These are phyloP conservation scores for Beta vulgaris DNA, from an alignment of 148 eudicot species.

Conservation along the genomic window DNA sequence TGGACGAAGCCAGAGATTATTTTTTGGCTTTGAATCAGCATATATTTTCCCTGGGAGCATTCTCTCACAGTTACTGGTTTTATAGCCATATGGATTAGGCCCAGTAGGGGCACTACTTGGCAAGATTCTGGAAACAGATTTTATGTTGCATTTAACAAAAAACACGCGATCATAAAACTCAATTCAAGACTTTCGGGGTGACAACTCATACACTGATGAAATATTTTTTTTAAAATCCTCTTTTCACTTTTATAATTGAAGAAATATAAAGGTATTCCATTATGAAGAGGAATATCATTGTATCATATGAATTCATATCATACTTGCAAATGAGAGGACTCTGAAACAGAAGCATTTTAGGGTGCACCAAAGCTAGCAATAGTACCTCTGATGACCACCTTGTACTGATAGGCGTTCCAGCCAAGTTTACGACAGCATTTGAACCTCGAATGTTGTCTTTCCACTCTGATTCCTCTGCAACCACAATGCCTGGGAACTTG, in stretches of 20 bases:
- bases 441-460: slow-evolving; percentile 79
- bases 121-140: background rate
- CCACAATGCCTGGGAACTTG: slow-evolving; percentile 83
- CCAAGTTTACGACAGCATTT: slow-evolving; percentile 89
- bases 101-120: background rate
- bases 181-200: background rate
- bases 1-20: background rate
- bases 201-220: background rate
- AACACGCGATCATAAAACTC: background rate
- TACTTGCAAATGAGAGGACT: background rate
- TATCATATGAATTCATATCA: too few species aligned
- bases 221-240: background rate
- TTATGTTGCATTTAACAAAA: background rate
- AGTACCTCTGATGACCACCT: slow-evolving; percentile 98
- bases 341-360: background rate
- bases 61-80: background rate
- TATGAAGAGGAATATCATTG: background rate
- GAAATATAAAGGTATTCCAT: background rate
- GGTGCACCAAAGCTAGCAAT: slow-evolving; percentile 3
- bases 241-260: background rate
- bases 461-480: slow-evolving; percentile 90
- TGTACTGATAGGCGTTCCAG: slow-evolving; percentile 94
- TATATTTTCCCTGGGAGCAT: background rate
- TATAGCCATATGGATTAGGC: background rate
- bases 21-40: background rate